Evolutionary conservation across 331 rosid species (phyloP), one percentile per base, ranked within the genome.

Genomic region (Rosa hybrid): DNA sequence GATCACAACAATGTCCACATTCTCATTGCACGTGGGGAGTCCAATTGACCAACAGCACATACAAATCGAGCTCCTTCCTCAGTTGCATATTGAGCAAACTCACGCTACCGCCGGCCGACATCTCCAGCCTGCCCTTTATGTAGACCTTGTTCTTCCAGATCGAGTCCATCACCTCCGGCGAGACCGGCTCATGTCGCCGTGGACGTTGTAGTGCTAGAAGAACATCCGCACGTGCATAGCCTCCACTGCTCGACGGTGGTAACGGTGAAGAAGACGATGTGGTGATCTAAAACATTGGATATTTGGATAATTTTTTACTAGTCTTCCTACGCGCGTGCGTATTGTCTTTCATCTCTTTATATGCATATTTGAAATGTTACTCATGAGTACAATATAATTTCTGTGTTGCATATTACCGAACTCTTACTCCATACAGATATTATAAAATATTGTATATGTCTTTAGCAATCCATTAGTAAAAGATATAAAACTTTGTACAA

Each of bases 41-140:
- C 99, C 98, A 95, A 75, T 91, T 86, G 14, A 92, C 97, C 21
- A 95, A 92, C 10, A 97, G 91, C 9, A 98, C 97, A 69, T 90
- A 95, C 50, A 95, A 87, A 70, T 95, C 97, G n/a, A 95, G 94
- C 88, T 92, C 97, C 83, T 86, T 95, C 89, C 98, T 84, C 16
- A 91, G 83, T 84, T 90, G 97, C 62, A 95, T 57, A 83, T 95
- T 95, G 14, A 92, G 88, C 21, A 97, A 92, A 86, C 86, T 91
- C 13, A 92, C 92, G 0, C 98, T 98, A 0, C 97, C 97, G 18
- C 98, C 99, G 87, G 93, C 77, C 1, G 93, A 98, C 12, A 98
- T 95, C 27, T 79, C 90, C 8, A 95, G 12, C 0, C 97, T 96
- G 7, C 98, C 98, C 76, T 93, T 93, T 64, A 95, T 68, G 68